Evolutionary conservation across 352 stramenopile genomes (phyloP).

Genomic region (Globisporangium viniferum): DNA sequence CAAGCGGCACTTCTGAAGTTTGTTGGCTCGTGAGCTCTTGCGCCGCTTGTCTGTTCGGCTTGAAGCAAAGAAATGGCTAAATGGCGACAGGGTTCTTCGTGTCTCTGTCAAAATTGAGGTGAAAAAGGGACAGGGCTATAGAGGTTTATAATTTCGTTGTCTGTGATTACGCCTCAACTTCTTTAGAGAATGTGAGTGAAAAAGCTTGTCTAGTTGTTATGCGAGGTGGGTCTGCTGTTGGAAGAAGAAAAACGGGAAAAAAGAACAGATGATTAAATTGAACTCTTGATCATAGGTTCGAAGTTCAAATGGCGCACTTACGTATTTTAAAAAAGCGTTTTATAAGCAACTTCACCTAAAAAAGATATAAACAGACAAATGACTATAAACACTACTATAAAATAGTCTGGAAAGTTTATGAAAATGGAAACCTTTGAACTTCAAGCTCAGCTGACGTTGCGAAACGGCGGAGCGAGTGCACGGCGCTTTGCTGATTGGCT

Average conservation of each 20-base stretch:
- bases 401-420: neutral
- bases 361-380: neutral
- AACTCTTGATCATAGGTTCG: neutral
- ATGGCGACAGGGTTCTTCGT: neutral
- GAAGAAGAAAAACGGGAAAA: neutral
- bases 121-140: neutral
- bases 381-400: neutral
- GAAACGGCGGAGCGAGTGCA: too few relatives aligned
- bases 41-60: constrained; percentile 1
- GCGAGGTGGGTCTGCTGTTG: neutral
- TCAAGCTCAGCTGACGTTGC: too few relatives aligned
- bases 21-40: neutral
- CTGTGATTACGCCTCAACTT: neutral
- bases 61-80: constrained; percentile 16
- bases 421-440: neutral
- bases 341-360: neutral
- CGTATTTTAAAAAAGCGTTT: neutral
- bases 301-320: neutral
- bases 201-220: neutral
- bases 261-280: neutral
- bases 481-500: too few relatives aligned
- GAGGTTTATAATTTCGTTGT: neutral
- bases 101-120: neutral
- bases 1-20: neutral
- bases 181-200: neutral